These are phyloP conservation scores for Phytopythium mirpurense DNA, from an alignment of 352 stramenopile species.

Conservation along the genomic window DNA sequence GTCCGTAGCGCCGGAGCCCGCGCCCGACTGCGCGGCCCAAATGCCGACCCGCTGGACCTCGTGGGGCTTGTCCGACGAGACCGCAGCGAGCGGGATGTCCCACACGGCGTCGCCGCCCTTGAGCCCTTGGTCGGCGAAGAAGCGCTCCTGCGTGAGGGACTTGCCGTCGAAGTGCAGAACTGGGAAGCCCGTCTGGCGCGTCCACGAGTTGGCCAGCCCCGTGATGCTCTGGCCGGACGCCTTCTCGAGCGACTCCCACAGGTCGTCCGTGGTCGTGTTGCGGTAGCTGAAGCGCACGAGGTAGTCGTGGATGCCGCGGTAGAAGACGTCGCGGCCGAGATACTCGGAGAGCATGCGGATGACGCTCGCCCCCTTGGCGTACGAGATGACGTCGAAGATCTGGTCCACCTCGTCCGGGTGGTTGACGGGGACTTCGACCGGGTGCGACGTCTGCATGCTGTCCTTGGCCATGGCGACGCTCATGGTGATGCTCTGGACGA, in stretches of 20 bases:
- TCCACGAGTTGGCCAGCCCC: conserved; percentile 92
- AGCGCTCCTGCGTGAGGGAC: conserved; percentile 88
- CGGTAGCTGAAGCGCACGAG: conserved; percentile 90
- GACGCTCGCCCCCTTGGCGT: conserved; percentile 88
- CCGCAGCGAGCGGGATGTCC: conserved; percentile 84
- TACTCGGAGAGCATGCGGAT: conserved; percentile 80
- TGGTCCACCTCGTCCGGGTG: conserved; percentile 95
- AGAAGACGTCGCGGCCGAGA: conserved; percentile 71
- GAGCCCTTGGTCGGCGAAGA: conserved; percentile 88
- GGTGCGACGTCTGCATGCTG: conserved; percentile 88
- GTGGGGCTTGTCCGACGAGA: conserved; percentile 34
- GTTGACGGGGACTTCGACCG: conserved; percentile 94
- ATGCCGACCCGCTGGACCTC: conserved; percentile 60
- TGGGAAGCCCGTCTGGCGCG: conserved; percentile 93
- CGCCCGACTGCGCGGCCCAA: conserved; percentile 29
- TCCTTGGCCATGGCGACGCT: conserved; percentile 90
- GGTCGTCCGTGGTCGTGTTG: conserved; percentile 94
- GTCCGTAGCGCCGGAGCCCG: conserved; percentile 20
- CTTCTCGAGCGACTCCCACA: conserved; percentile 93
- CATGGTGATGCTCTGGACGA: conserved; percentile 82
- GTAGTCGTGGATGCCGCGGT: conserved; percentile 90
- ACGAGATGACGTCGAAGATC: conserved; percentile 98
- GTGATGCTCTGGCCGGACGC: conserved; percentile 88
- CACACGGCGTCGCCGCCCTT: conserved; percentile 44
- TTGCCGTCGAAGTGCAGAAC: conserved; percentile 77